Conservation (phyloP, 2,329 filamentous ascomycete genomes). For the Trichophyton rubrum region DNA sequence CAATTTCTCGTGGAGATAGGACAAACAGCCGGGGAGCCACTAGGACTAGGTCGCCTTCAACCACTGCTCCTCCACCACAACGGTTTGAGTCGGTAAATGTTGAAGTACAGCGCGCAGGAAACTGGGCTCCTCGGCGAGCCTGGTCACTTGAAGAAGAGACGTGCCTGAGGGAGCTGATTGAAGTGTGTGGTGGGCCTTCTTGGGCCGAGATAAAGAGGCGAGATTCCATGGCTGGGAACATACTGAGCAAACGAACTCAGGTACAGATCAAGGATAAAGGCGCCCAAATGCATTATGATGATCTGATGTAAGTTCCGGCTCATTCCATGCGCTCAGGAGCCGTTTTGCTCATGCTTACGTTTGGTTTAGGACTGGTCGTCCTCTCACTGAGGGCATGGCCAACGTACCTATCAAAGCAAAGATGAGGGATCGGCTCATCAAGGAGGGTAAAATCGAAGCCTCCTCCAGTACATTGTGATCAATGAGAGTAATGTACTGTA, state of each 20-base stretch:
- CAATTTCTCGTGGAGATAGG: too few relatives aligned
- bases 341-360: background rate
- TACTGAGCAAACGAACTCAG: background rate
- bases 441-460: background rate
- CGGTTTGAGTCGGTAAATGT: background rate
- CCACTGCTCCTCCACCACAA: background rate
- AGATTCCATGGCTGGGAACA: background rate
- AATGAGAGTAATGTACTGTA: background rate
- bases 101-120: background rate
- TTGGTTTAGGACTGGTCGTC: background rate
- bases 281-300: background rate
- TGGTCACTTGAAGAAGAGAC: background rate
- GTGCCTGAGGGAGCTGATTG: background rate
- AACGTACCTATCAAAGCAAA: background rate
- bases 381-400: background rate
- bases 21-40: background rate
- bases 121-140: background rate
- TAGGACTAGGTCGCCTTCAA: background rate
- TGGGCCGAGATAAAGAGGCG: background rate
- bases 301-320: background rate
- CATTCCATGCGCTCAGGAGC: background rate
- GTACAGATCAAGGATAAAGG: constrained; percentile 1
- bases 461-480: background rate
- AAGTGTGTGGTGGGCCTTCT: background rate
- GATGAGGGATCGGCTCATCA: background rate